phyloP scores from a whole-genome alignment of 2,329 filamentous ascomycete species.

The Fusarium anguioides region DNA sequence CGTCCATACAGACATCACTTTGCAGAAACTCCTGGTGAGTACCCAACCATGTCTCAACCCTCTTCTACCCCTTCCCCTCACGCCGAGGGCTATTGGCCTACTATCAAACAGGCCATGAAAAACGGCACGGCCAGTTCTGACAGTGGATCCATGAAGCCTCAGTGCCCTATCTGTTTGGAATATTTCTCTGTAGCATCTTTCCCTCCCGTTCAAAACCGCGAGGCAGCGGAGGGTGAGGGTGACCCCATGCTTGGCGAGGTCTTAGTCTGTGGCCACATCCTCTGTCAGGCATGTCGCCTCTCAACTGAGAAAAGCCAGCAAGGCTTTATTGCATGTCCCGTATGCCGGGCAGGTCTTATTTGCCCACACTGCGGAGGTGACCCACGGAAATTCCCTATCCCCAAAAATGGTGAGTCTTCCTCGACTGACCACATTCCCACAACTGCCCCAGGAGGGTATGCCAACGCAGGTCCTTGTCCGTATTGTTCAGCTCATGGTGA shows the following conservation, averaged over 20 bases:
- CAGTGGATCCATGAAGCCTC: background rate
- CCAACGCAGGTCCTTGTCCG: constrained; percentile 3
- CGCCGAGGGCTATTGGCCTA: constrained; percentile 17
- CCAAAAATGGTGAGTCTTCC: background rate
- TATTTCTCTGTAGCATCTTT: constrained; percentile 12
- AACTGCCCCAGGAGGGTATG: background rate
- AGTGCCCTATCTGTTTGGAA: constrained; percentile 37
- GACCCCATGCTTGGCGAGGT: background rate
- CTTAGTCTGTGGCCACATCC: constrained; percentile 40
- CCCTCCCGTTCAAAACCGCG: background rate
- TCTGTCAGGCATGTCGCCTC: constrained; percentile 31
- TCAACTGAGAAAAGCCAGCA: background rate
- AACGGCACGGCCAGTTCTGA: background rate
- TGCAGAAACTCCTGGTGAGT: background rate
- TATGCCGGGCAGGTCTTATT: constrained; percentile 6
- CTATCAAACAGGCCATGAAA: constrained; percentile 6
- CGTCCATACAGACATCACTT: background rate
- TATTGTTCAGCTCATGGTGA: constrained; percentile 16
- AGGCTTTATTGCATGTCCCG: constrained; percentile 6
- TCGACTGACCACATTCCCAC: background rate
- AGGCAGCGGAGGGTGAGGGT: background rate
- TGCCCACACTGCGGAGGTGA: constrained; percentile 9
- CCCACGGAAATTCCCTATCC: background rate
- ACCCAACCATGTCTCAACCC: background rate
- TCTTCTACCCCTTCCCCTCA: background rate